Conservation (phyloP, 208 protist species). For the Crithidia thermophila region DNA sequence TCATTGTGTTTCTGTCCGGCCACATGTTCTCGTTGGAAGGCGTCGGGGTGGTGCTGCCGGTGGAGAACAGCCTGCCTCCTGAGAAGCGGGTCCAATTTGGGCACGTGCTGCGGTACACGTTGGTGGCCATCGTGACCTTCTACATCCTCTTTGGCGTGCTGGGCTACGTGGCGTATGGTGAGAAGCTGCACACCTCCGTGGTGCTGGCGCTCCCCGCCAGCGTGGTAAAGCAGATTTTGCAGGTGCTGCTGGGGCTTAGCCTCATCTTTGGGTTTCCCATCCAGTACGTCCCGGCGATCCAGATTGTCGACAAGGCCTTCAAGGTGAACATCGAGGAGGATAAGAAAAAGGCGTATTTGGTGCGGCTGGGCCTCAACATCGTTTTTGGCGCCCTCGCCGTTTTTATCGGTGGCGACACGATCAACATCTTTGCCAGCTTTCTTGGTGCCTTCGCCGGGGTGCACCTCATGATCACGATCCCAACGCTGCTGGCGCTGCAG, state of each 20-base stretch:
- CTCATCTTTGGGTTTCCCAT: constrained; percentile 81
- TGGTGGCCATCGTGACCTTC: constrained; percentile 50
- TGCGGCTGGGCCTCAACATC: constrained; percentile 59
- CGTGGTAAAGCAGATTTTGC: constrained; percentile 43
- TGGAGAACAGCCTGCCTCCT: constrained; percentile 75
- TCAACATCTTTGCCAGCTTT: constrained; percentile 83
- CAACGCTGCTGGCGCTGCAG: constrained; percentile 59
- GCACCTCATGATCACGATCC: constrained; percentile 82
- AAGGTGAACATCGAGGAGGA: constrained; percentile 35
- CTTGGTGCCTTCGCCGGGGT: constrained; percentile 79
- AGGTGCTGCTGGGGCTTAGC: constrained; percentile 65
- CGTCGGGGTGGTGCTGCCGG: constrained; percentile 73
- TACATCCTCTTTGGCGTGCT: constrained; percentile 75
- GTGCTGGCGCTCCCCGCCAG: constrained; percentile 65
- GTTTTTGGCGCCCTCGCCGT: constrained; percentile 53
- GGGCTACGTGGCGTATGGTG: constrained; percentile 75
- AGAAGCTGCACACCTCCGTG: constrained; percentile 67
- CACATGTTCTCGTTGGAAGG: constrained; percentile 87
- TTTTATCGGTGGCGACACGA: constrained; percentile 68
- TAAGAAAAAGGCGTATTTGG: constrained; percentile 32
- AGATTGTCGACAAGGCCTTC: constrained; percentile 71
- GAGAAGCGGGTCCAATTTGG: constrained; percentile 46
- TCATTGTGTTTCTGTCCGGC: constrained; percentile 73
- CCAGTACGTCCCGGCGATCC: constrained; percentile 84
- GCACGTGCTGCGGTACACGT: constrained; percentile 55